Base-by-base conservation (phyloP, 352 stramenopile genomes). In the Phytophthora pisi region DNA sequence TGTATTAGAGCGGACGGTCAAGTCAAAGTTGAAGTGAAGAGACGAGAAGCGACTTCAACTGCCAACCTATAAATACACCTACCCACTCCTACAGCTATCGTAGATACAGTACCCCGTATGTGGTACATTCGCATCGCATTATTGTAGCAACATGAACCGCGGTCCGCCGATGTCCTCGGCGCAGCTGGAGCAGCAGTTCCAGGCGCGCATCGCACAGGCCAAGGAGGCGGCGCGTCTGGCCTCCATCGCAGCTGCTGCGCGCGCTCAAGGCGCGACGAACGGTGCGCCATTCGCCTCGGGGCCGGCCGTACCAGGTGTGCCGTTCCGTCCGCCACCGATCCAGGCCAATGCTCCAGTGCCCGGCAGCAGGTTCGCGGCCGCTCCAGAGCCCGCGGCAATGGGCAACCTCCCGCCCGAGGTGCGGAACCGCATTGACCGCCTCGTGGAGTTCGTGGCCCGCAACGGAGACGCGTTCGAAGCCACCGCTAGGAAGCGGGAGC, bases 401-500 rank as follows among this genome's bases (percentile, higher is more conserved):
- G 43, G 10, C 0, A 50, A 50, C 30, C 16, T 86, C 7, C 76
- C 82, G n/a, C 57, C 72, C 3, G 74, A 80, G 28, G 72, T 84
- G 1, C 70, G 56, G 10, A 75, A 88, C 24, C 78, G 82, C 40
- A 87, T 91, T 28, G 78, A 89, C 43, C 64, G 76, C 11, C 73
- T 91, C 20, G 64, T 88, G 36, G 82, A 88, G 47, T 91, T 89
- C 47, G 76, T 89, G 30, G 61, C 64, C 18, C 80, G 82, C 51
- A 91, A 91, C 38, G 82, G 80, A 1, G 49, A 76, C 11, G 77
- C 68, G 9, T 89, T 91, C 46, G 82, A 91, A 68, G 72, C 72
- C 18, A 84, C 79, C 2, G 75, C 68, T 26, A 57, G 57, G 18
- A 31, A 81, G 51, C 69, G 81, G 18, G 82, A 91, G 71, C 66